Evolutionary conservation across 345 rosid species (phyloP), one percentile per base, ranked within the genome.

Genomic region (Schrenkiella parvula): DNA sequence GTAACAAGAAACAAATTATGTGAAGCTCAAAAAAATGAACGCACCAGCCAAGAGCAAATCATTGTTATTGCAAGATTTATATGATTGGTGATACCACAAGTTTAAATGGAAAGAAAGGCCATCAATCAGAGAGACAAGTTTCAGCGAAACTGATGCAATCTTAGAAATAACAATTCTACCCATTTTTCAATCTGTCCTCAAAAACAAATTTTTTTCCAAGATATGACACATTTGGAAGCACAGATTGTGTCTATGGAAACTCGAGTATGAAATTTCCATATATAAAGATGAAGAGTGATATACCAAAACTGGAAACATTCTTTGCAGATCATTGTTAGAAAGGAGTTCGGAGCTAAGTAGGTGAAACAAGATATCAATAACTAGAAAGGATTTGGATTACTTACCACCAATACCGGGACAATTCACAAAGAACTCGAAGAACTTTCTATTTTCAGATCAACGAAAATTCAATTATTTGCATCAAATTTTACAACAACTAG

Each of bases 1-100:
- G 85, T 75, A 86, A 8, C 58, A 39, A 29, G 21, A 58, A 4
- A n/a, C 10, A 3, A 8, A 1, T 39, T 8, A 74, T 31, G 3
- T 38, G 44, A 61, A 35, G 50, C 47, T 46, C 57, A n/a, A n/a
- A 11, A 23, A 12, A 43, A 46, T 29, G 39, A 43, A 18, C 29
- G 9, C 21, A 41, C 15, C 71, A 52, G 41, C 34, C 8, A 65
- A 13, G 22, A 47, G 23, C 18, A 38, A 21, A 29, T 28, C n/a
- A 18, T 12, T 54, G 42, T 3, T 4, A 29, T 43, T 14, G 9
- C 18, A 43, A 56, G 25, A 22, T 8, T 12, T n/a, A 29, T 4
- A 54, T 19, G 41, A 68, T 4, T 37, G 2, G 13, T 35, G 14
- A 1, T 9, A 31, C 34, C 55, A 31, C 53, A 68, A 26, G 19